Conservation (phyloP, 495 filamentous ascomycete genomes). For the Geopyxis carbonaria region DNA sequence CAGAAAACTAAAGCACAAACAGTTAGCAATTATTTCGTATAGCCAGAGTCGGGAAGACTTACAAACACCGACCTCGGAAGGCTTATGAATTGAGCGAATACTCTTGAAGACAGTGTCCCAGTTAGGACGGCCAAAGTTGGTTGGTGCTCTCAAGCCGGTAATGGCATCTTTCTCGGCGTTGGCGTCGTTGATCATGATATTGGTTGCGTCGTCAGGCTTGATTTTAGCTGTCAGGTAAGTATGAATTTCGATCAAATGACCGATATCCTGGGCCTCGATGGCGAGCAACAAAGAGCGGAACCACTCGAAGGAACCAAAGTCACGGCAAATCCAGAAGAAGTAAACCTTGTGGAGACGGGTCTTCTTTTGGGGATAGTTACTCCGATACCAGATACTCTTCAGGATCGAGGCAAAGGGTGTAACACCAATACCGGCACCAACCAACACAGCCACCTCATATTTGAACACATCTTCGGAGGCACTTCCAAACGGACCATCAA, state of each 20-base stretch:
- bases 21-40: background rate
- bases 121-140: conserved; percentile 61
- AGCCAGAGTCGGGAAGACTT: conserved; percentile 16
- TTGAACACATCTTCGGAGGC: conserved; percentile 65
- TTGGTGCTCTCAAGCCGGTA: conserved; percentile 55
- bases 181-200: conserved; percentile 73
- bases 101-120: conserved; percentile 67
- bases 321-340: conserved; percentile 69
- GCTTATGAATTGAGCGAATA: conserved; percentile 51
- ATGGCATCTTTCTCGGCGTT: conserved; percentile 63
- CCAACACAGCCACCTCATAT: conserved; percentile 52
- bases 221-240: conserved; percentile 61
- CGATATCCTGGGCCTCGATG: conserved; percentile 68
- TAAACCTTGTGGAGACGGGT: conserved; percentile 62
- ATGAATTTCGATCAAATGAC: conserved; percentile 62
- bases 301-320: conserved; percentile 68
- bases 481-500: conserved; percentile 65
- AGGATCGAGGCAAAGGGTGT: conserved; percentile 62
- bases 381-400: conserved; percentile 77
- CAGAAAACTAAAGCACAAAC: conserved; percentile 40
- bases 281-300: conserved; percentile 61
- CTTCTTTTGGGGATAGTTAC: conserved; percentile 61
- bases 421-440: conserved; percentile 56
- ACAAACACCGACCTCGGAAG: conserved; percentile 57
- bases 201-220: conserved; percentile 60